Percentiles rank a stretch among this genome's conserved stretches.
phyloP scores from a whole-genome alignment of 2,329 filamentous ascomycete genomes.

The Xylaria multiplex region DNA sequence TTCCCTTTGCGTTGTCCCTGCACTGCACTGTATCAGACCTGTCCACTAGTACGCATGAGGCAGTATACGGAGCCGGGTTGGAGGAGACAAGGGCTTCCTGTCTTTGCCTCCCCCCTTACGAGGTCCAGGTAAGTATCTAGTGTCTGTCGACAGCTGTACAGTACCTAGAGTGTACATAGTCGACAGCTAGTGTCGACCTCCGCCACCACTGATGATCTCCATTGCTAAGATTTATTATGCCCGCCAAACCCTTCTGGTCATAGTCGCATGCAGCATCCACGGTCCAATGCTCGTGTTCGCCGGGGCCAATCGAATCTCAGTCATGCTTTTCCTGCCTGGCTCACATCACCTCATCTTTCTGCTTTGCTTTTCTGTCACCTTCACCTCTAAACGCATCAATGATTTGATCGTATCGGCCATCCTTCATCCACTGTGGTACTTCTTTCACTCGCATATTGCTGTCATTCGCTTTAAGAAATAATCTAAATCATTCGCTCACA shows the following conservation, averaged over 20 bases:
- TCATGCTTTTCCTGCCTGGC: slow-evolving; percentile 33
- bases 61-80: too few species aligned
- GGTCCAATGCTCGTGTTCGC: slow-evolving; percentile 40
- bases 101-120: too few species aligned
- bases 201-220: slow-evolving; percentile 34
- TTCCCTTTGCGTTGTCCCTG: not conserved
- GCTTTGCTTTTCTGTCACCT: slow-evolving; percentile 33
- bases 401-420: slow-evolving; percentile 35
- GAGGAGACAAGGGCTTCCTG: not conserved
- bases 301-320: slow-evolving; percentile 31
- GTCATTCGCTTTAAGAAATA: slow-evolving; percentile 46
- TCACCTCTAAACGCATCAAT: slow-evolving; percentile 29
- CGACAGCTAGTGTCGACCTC: not conserved
- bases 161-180: too few species aligned
- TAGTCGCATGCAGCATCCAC: slow-evolving; percentile 32
- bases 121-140: too few species aligned
- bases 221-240: slow-evolving; percentile 28
- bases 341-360: slow-evolving; percentile 32
- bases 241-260: slow-evolving; percentile 38
- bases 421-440: slow-evolving; percentile 23
- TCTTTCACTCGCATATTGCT: slow-evolving; percentile 31
- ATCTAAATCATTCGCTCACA: slow-evolving; percentile 42
- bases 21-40: too few species aligned
- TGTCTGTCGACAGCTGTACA: not conserved
- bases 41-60: too few species aligned